These are phyloP conservation scores for Tubosaeta sp. DNA, from an alignment of 768 basidiomycete genomes.

Conservation along the genomic window DNA sequence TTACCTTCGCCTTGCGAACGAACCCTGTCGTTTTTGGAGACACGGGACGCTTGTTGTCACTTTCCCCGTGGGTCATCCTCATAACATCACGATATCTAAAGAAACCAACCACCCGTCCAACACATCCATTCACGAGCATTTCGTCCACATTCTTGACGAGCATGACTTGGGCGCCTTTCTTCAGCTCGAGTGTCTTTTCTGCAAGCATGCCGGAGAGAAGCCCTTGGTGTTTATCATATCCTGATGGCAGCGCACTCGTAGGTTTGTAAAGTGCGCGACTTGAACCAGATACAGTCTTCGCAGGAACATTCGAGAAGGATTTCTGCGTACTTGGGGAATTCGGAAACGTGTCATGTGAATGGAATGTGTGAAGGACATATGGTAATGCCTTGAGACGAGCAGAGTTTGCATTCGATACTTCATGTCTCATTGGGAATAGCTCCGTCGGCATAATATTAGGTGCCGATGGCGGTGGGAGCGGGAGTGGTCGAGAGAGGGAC, in stretches of 20 bases:
- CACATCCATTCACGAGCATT: constrained; percentile 64
- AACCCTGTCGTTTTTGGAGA: constrained; percentile 30
- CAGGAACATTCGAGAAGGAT: neutral
- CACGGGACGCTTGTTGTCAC: constrained; percentile 20
- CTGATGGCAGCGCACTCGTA: constrained; percentile 2
- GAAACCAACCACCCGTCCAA: constrained; percentile 61
- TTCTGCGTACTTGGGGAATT: constrained; percentile 4
- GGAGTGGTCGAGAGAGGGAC: constrained; percentile 34
- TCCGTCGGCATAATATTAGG: constrained; percentile 45
- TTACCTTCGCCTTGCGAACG: constrained; percentile 33
- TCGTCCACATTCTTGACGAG: constrained; percentile 64
- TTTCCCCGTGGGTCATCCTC: constrained; percentile 15
- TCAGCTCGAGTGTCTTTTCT: constrained; percentile 50
- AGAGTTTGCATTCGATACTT: constrained; percentile 65
- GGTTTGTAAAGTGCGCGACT: constrained; percentile 31
- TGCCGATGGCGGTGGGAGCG: constrained; percentile 20
- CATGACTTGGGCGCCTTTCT: constrained; percentile 62
- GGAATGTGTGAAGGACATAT: constrained; percentile 39
- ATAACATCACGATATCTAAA: constrained; percentile 23
- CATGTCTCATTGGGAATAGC: constrained; percentile 60
- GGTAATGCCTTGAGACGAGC: constrained; percentile 48
- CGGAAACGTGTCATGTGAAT: constrained; percentile 46
- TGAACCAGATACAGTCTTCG: neutral
- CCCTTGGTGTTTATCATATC: constrained; percentile 42
- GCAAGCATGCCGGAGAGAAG: constrained; percentile 62